Base-by-base conservation (phyloP, 305 asterid species). In the Ilex paraguariensis region DNA sequence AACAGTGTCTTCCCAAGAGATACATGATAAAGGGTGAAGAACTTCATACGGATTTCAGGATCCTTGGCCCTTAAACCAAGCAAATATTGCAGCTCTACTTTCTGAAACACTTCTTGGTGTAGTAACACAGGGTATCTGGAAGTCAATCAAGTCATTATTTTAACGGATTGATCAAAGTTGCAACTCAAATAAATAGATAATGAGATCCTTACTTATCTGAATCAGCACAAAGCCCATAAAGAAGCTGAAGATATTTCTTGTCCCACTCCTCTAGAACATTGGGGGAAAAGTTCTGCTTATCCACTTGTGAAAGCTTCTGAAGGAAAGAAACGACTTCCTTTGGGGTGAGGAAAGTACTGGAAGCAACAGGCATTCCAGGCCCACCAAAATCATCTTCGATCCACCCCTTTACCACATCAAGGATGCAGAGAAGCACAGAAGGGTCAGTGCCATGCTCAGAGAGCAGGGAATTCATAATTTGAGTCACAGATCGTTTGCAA, bases 251-350 rank as follows among this genome's bases (percentile, higher is more conserved):
- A 81, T 94, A 91, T 79, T 88, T 91, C 75, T 67, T 76, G 73
- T 91, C 98, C 99, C 99, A 94, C 76, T 94, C 99, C 74, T 94
- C 97, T 6, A 72, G 77, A 70, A 73, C 59, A 78, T 78, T 77
- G 44, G 79, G 69, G 62, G 90, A 77, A 73, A 94, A 91, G 81
- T 75, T 82, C 76, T 79, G 95, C 83, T 87, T 94, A 70, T 94
- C 99, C 33, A 94, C 96, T 81, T 86, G 99, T 51, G 99, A 94
- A 72, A 94, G 97, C 90, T 86, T 94, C 84, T 91, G 98, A 62
- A 91, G 88, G 75, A 94, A 83, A 61, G 99, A 79, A 63, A 94
- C 85, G 59, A 91, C 88, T 71, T 94, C 99, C 88, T 94, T 94
- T 40, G 92, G 73, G 31, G 95, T 70, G 63, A 94, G 77, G 69